Evolutionary conservation across 2,329 filamentous ascomycete species (phyloP).

Genomic region (Fusarium mexicanum): DNA sequence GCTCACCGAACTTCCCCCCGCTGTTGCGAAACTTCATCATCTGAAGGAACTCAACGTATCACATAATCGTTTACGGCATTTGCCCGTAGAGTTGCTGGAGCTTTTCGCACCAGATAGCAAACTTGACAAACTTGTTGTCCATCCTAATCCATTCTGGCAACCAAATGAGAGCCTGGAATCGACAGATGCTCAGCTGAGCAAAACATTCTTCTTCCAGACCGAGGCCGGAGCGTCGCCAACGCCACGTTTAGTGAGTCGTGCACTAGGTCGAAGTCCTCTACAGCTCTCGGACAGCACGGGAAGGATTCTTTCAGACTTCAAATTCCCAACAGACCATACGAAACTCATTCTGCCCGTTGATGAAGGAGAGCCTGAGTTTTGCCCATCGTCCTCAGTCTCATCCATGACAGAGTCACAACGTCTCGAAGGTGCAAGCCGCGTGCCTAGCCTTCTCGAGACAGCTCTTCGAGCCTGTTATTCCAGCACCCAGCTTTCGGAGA

Average conservation of each 20-base stretch:
- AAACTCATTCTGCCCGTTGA: slow-evolving; percentile 39
- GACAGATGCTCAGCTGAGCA: slow-evolving; percentile 3
- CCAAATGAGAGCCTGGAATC: slow-evolving; percentile 42
- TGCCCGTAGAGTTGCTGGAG: slow-evolving; percentile 71
- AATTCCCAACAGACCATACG: slow-evolving; percentile 37
- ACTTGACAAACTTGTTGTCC: slow-evolving; percentile 63
- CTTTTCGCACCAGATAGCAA: slow-evolving; percentile 59
- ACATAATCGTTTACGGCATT: slow-evolving; percentile 67
- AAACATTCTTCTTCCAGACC: slow-evolving; percentile 16
- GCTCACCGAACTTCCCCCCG: slow-evolving; percentile 68
- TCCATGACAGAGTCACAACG: slow-evolving; percentile 21
- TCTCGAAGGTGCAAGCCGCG: slow-evolving; percentile 44
- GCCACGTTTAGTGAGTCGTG: slow-evolving; percentile 39
- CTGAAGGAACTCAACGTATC: slow-evolving; percentile 72
- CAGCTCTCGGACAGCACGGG: slow-evolving; percentile 47
- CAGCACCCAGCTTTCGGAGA: slow-evolving; percentile 54
- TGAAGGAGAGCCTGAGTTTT: slow-evolving; percentile 18
- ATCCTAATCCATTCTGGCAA: slow-evolving; percentile 71
- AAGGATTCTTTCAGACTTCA: slow-evolving; percentile 44
- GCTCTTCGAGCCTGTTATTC: slow-evolving; percentile 59
- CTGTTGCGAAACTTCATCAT: slow-evolving; percentile 66
- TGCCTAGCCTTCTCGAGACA: slow-evolving; percentile 62
- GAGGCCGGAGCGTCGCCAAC: neutral
- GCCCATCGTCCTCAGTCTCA: neutral
- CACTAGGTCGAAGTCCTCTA: slow-evolving; percentile 45